Conservation (phyloP, 1,139 yeast species). For the Pichia sp. region DNA sequence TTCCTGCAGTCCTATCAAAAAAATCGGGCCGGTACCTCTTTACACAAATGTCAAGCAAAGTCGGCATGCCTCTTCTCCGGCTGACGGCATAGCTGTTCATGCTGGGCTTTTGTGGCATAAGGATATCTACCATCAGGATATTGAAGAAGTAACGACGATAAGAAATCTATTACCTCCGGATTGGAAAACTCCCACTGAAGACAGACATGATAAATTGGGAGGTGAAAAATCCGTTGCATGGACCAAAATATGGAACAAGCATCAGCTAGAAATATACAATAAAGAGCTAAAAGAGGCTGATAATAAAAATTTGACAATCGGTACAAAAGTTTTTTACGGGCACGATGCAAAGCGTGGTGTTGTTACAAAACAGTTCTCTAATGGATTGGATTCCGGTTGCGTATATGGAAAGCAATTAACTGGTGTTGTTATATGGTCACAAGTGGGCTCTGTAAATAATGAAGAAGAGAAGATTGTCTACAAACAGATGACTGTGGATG, state of each 20-base stretch:
- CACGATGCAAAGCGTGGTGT: slow-evolving; percentile 85
- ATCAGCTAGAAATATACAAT: slow-evolving; percentile 33
- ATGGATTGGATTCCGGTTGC: slow-evolving; percentile 82
- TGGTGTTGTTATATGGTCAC: slow-evolving; percentile 52
- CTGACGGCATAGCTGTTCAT: slow-evolving; percentile 67
- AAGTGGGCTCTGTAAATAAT: slow-evolving; percentile 13
- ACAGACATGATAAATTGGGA: slow-evolving; percentile 44
- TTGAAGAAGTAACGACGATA: slow-evolving; percentile 57
- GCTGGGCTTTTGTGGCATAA: slow-evolving; percentile 70
- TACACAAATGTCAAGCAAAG: slow-evolving; percentile 22
- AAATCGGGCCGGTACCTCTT: slow-evolving; percentile 57
- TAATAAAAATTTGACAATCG: slow-evolving; percentile 21
- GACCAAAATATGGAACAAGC: slow-evolving; percentile 56
- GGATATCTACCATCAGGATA: slow-evolving; percentile 53
- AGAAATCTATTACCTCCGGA: slow-evolving; percentile 57
- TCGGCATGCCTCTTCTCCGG: slow-evolving; percentile 26
- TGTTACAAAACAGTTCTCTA: slow-evolving; percentile 57
- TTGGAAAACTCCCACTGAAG: slow-evolving; percentile 50
- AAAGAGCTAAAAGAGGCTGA: slow-evolving; percentile 10
- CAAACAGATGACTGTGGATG: slow-evolving; percentile 20
- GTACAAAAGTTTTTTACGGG: slow-evolving; percentile 71
- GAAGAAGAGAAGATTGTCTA: slow-evolving; percentile 12
- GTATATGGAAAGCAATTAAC: slow-evolving; percentile 67
- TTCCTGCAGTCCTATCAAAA: slow-evolving; percentile 59
- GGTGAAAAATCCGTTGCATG: slow-evolving; percentile 65